A percentile compares a stretch with the other conserved stretches of the same genome.
phyloP scores from a whole-genome alignment of 331 rosid genomes.

The Saraca asoca region DNA sequence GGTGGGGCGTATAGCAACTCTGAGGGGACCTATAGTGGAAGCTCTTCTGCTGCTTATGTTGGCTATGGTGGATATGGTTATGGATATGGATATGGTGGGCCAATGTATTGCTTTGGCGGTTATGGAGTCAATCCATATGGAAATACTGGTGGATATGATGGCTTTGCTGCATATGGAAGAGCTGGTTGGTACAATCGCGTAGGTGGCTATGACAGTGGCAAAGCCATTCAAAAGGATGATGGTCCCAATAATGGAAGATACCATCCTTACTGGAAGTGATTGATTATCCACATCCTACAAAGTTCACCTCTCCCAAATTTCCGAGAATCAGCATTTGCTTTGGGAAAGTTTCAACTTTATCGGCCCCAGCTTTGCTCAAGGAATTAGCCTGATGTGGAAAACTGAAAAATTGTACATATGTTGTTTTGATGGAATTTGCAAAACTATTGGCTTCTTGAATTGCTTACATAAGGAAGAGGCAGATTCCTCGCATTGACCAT shows the following conservation, averaged over 20 bases:
- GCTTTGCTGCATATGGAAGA: conserved; percentile 40
- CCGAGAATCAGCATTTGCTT: background rate
- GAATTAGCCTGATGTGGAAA: conserved; percentile 16
- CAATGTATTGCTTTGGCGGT: conserved; percentile 55
- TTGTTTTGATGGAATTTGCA: conserved; percentile 24
- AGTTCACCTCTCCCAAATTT: background rate
- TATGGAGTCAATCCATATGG: conserved; percentile 46
- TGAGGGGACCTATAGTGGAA: conserved; percentile 46
- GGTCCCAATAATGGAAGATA: conserved; percentile 45
- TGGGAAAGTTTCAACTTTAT: no score
- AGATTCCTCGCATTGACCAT: conserved; percentile 1
- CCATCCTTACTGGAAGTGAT: conserved; percentile 47
- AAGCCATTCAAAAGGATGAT: conserved; percentile 40
- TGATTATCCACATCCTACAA: conserved; percentile 1
- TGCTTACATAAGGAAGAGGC: background rate
- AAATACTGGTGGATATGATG: conserved; percentile 43
- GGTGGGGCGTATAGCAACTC: conserved; percentile 42
- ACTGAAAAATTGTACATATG: conserved; percentile 4
- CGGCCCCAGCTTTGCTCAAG: conserved; percentile 7
- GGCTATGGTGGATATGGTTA: conserved; percentile 54
- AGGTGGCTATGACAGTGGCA: conserved; percentile 32
- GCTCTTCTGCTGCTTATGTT: conserved; percentile 37
- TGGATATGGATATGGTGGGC: conserved; percentile 59
- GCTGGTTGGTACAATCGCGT: conserved; percentile 25
- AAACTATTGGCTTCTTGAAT: conserved; percentile 12